Evolutionary conservation across 2,329 filamentous ascomycete species (phyloP).

Genomic region (Fusarium hostae): DNA sequence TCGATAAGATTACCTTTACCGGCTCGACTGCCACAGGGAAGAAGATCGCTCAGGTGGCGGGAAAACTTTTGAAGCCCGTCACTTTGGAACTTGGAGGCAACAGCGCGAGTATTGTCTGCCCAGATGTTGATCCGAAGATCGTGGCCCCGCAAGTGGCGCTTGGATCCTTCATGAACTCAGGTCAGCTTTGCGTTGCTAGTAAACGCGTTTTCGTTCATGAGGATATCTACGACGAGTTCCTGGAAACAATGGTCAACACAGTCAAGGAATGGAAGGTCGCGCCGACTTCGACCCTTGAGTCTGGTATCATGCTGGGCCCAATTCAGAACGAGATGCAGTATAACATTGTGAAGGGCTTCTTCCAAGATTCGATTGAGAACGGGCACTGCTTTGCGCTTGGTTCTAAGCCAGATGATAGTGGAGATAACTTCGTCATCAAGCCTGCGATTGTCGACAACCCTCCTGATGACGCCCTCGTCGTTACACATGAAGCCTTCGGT

Average conservation of each 20-base stretch:
- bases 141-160: slow-evolving; percentile 49
- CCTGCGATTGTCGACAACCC: slow-evolving; percentile 22
- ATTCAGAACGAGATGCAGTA: slow-evolving; percentile 30
- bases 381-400: slow-evolving; percentile 9
- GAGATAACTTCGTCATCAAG: background rate
- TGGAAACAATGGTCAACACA: slow-evolving; percentile 48
- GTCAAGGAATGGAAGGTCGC: slow-evolving; percentile 49
- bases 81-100: slow-evolving; percentile 70
- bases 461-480: slow-evolving; percentile 9
- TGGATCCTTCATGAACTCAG: slow-evolving; percentile 66
- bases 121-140: slow-evolving; percentile 62
- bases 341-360: slow-evolving; percentile 11
- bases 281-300: slow-evolving; percentile 54
- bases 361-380: background rate
- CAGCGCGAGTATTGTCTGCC: slow-evolving; percentile 66
- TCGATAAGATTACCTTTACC: slow-evolving; percentile 72
- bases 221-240: slow-evolving; percentile 65
- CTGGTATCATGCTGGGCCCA: slow-evolving; percentile 48
- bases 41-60: slow-evolving; percentile 65
- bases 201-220: slow-evolving; percentile 71
- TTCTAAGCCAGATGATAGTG: background rate
- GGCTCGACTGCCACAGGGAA: slow-evolving; percentile 70
- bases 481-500: slow-evolving; percentile 18
- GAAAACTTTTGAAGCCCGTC: slow-evolving; percentile 67
- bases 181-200: slow-evolving; percentile 45